phyloP scores from a whole-genome alignment of 1,139 yeast genomes.

The Pneumocystis sp. region DNA sequence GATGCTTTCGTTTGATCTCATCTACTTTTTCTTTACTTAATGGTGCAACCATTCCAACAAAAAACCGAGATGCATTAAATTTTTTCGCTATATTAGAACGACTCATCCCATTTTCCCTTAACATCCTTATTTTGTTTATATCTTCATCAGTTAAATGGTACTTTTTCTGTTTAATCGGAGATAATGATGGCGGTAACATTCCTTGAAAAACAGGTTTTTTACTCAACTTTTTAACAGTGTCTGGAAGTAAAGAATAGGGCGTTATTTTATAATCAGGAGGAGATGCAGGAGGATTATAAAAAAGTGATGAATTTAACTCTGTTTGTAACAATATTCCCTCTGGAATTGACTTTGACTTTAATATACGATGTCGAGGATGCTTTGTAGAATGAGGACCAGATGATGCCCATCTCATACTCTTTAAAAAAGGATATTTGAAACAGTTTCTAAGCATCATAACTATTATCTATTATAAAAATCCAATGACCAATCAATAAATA shows the following conservation, averaged over 20 bases:
- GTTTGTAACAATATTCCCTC: constrained; percentile 6
- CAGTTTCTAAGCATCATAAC: background rate
- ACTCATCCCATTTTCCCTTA: constrained; percentile 4
- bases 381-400: background rate
- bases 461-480: background rate
- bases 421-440: background rate
- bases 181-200: constrained; percentile 3
- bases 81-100: constrained; percentile 3
- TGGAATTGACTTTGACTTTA: constrained; percentile 6
- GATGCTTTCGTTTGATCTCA: background rate
- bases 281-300: constrained; percentile 10
- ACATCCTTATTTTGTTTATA: constrained; percentile 1
- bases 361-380: constrained; percentile 4
- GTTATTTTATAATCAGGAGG: constrained; percentile 8
- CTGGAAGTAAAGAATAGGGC: constrained; percentile 6
- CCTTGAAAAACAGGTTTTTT: background rate
- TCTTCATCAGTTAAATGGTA: constrained; percentile 1
- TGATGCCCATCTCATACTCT: background rate
- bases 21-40: constrained; percentile 1
- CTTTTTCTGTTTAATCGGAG: constrained; percentile 1
- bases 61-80: constrained; percentile 4
- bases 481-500: background rate
- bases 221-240: constrained; percentile 3
- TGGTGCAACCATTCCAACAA: constrained; percentile 8
- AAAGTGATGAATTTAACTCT: constrained; percentile 4